Base-by-base conservation (phyloP, 2,329 filamentous ascomycete species). In the Spiromastix sp. region DNA sequence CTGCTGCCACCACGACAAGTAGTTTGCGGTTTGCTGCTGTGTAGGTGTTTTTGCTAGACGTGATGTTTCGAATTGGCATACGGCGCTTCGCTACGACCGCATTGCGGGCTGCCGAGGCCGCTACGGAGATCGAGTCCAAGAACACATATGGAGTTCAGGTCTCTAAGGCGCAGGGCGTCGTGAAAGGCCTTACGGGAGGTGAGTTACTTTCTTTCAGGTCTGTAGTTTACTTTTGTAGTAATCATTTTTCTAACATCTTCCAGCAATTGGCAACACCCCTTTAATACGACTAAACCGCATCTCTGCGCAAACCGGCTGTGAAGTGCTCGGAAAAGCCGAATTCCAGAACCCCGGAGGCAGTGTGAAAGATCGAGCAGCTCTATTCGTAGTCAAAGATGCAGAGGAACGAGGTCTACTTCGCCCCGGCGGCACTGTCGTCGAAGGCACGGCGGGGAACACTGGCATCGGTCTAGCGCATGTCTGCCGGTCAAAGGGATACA, bases 331-430 rank as follows among this genome's bases (percentile, higher is more conserved):
- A 53, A 98, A 98, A 63, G 87, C 91, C 50, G 91, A 98, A 60
- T 98, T 98, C 67, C 91, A 93, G 71, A 98, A 98, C 69, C 91
- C 91, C 2, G 91, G 91, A 48, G 91, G 91, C 40, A 87, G 81
- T 36, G 81, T 98, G 58, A 98, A 98, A 67, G 91, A 98, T 65
- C 83, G 91, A 44, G 91, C 91, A 2, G 91, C 91, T 3, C 75
- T 95, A 32, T 98, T 85, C 65, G 84, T 96, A 4, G 85, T 98
- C 48, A 79, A 85, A 54, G 82, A 95, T 66, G 91, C 91, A 42
- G 91, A 98, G 63, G 83, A 91, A 62, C 77, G 74, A 39, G 89
- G 89, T 0, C 71, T 89, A 2, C 70, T 98, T 19, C 72, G 73
- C 35, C 77, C 87, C 1, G 89, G 89, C 36, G 91, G 91, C 42